phyloP scores from a whole-genome alignment of 306 rosid genomes.

The Ochetophila trinervis region DNA sequence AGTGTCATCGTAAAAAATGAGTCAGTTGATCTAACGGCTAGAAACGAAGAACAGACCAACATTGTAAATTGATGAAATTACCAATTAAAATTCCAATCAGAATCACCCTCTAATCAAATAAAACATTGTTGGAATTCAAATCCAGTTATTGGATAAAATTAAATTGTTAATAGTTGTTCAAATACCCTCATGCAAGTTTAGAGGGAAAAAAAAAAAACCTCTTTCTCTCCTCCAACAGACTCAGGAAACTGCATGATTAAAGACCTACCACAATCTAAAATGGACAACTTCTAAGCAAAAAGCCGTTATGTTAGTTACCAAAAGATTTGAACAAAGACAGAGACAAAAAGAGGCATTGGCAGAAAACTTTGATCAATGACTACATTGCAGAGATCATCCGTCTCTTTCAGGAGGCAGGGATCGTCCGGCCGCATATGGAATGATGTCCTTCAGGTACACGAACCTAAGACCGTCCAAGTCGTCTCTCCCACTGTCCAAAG shows the following conservation, averaged over 20 bases:
- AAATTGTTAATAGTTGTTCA: too few relatives aligned
- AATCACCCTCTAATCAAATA: too few relatives aligned
- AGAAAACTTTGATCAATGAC: slow-evolving; percentile 25
- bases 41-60: too few relatives aligned
- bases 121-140: too few relatives aligned
- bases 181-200: too few relatives aligned
- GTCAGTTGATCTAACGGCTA: not conserved
- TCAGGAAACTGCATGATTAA: slow-evolving; percentile 1
- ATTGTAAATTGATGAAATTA: too few relatives aligned
- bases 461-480: slow-evolving; percentile 15
- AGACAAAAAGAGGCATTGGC: not conserved
- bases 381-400: slow-evolving; percentile 57
- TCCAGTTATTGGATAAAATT: too few relatives aligned
- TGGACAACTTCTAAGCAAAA: slow-evolving; percentile 6
- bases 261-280: slow-evolving; percentile 4
- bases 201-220: not conserved
- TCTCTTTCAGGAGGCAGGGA: slow-evolving; percentile 73
- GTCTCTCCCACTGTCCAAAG: not conserved
- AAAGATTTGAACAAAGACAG: not conserved
- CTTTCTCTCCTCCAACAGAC: not conserved
- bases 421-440: slow-evolving; percentile 81
- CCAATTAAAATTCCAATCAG: too few relatives aligned
- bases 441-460: slow-evolving; percentile 22
- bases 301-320: slow-evolving; percentile 20
- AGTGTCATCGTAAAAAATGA: not conserved